Base-by-base conservation (phyloP, 176 grass and related monocot species). In the Juncus inflexus region DNA sequence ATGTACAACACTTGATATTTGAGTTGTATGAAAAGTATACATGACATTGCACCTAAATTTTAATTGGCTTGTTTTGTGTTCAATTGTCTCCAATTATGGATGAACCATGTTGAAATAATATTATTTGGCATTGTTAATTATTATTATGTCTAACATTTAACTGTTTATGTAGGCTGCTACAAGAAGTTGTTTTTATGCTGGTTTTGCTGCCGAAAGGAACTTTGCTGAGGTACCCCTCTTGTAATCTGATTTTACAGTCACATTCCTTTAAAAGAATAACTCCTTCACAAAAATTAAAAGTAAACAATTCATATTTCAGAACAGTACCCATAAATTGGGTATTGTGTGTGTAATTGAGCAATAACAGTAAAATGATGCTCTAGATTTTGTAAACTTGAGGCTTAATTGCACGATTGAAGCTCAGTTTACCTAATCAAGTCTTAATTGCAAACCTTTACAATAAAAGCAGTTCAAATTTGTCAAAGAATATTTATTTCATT, bases 131-230 rank as follows among this genome's bases (percentile, higher is more conserved):
- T 28, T 28, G 19, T 28, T 28, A 28, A 28, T 28, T 28, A 28
- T 28, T 28, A 28, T 28, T 28, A 28, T 28, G 19, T 28, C 19
- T 28, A 28, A 28, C 19, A 6, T 68, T 76, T 65, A 38, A 40
- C 15, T 72, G 19, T 13, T 28, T 81, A 68, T 12, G 4, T 70
- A 96, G 87, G 74, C 87, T 97, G 79, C 92, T 68, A 97, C 92
- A 8, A 89, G 85, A 78, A 91, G 87, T 75, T 97, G 92, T 70
- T 97, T 97, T 70, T 89, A 77, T 84, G 92, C 92, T 80, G 92
- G 87, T 52, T 97, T 97, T 97, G 82, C 92, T 40, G 87, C 77
- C 35, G 87, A 86, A 75, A 86, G 92, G 53, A 97, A 97, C 76
- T 97, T 91, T 81, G 92, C 92, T 6, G 92, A 91, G 92, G 92